Base-by-base conservation (phyloP, 192 early-diverging fungal species). In the Coemansia sp. region DNA sequence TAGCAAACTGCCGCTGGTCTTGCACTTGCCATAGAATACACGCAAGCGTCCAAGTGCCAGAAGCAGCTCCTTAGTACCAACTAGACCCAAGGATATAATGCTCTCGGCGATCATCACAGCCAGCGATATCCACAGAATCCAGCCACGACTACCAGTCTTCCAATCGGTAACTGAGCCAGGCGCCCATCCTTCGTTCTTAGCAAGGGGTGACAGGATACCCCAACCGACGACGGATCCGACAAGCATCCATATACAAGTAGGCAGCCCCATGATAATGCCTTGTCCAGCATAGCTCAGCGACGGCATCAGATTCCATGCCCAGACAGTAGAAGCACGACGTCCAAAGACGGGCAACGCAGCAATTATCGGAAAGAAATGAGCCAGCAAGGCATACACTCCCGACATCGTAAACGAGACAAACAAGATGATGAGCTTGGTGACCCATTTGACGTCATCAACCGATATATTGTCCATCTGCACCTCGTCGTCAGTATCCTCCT, bases 221-320 rank as follows among this genome's bases (percentile, higher is more conserved):
- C 92, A 93, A 3, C 92, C 92, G 57, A 90, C 85, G 1, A 90
- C 24, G 34, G 90, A 88, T 0, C 92, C 92, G 10, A 88, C 65
- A 16, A 92, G 66, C 92, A 93, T 93, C 73, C 88, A 87, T 0
- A 89, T 70, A 2, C 89, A 90, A 0, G 92, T 93, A 3, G 90
- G 92, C 27, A 93, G 81, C 8, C 92, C 92, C 92, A 93, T 93
- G 72, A 93, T 93, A 47, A 92, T 87, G 0, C 92, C 92, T 74
- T 93, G 92, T 6, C 92, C 92, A 39, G 90, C 81, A 71, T 93
- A 93, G 65, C 90, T 91, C 24, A 91, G 79, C 33, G 90, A 90
- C 0, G 91, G 91, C 24, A 87, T 87, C 64, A 91, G 86, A 60
- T 85, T 89, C 91, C 91, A 93, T 55, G 87, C 83, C 90, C 90